Base-by-base conservation (phyloP, 495 filamentous ascomycete species). In the Beverwykella pulmonaria region DNA sequence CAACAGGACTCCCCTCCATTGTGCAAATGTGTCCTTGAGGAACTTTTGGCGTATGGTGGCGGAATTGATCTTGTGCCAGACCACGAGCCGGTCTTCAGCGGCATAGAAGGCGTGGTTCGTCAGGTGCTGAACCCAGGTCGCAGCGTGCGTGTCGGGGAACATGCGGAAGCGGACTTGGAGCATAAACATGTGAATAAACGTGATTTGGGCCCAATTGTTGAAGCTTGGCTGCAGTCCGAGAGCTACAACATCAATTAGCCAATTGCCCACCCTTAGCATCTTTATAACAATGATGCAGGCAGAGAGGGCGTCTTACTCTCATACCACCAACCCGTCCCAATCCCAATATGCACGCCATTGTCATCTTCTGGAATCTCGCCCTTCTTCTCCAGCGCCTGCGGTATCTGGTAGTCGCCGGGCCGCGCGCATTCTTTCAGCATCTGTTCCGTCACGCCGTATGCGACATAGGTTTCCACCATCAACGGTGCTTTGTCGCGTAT, bases 121-220 rank as follows among this genome's bases (percentile, higher is more conserved):
- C 41, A 90, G 81, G 73, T 92, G 87, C 63, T 90, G 90, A 58
- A 88, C 86, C 81, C 89, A 92, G 12, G 81, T 79, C 54, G 79
- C 79, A 27, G 81, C 83, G 22, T 87, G 82, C n/a, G 76, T 77
- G 2, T 81, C 75, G 22, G 89, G 89, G 62, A 94, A 83, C 63
- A 82, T 82, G 53, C 94, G 90, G 50, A 97, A 79, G 46, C 93
- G 89, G n/a, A 90, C 88, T n/a, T 89, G 88, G 44, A 97, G 77
- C 54, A 96, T 83, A 80, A 96, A 97, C 87, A 98, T 90, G 80
- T 98, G 92, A 15, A 98, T 83, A 80, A 98, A 92, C 20, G 92
- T 93, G 44, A 98, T 86, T 74, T 97, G 94, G 7, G 95, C 88
- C 95, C 94, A 98, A 52, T 90, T 93, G 63, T 85, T 90, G 79